Base-by-base conservation (phyloP, 169 alveolate species). In the Miamiensis avidus region DNA sequence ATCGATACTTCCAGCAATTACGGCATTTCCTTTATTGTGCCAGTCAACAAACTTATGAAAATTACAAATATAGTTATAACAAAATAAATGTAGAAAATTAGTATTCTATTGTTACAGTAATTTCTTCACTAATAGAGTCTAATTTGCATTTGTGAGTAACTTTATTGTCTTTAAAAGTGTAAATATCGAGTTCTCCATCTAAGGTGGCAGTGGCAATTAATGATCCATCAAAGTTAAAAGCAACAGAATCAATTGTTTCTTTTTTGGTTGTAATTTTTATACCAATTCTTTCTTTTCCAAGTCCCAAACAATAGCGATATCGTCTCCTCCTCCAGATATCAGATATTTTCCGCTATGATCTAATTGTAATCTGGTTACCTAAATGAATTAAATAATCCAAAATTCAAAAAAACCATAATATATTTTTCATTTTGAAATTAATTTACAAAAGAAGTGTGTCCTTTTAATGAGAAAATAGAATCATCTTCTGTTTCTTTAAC, bases 91-190 rank as follows among this genome's bases (percentile, higher is more conserved):
- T 73, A 73, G 6, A 6, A n/a, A n/a, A 15, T 15, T 4, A n/a
- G 15, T 73, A 73, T 76, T 0, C 30, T 0, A 29, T 29, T 75
- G 0, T 49, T 79, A 79, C 84, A 49, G 76, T 79, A 30, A 91
- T 78, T 84, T 91, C 95, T n/a, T 91, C 93, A n/a, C 75, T 33
- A 65, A 93, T 89, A 31, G 91, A 91, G 69, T 88, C 95, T 75
- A 91, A 86, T n/a, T 78, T 82, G 29, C 78, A 72, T 74, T 74
- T 31, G 34, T 76, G 69, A 11, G 69, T 64, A 64, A 81, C 65
- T 34, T 82, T 79, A 1, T 81, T 79, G 29, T 85, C 75, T 74
- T 85, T 65, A 29, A 78, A 85, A 75, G 82, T 81, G 89, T 90
- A 91, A 0, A 91, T 83, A 65, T 85, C 73, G 4, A 91, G 74